Base-by-base conservation (phyloP, 1,139 yeast genomes). In the Oligophagozyma castellii region DNA sequence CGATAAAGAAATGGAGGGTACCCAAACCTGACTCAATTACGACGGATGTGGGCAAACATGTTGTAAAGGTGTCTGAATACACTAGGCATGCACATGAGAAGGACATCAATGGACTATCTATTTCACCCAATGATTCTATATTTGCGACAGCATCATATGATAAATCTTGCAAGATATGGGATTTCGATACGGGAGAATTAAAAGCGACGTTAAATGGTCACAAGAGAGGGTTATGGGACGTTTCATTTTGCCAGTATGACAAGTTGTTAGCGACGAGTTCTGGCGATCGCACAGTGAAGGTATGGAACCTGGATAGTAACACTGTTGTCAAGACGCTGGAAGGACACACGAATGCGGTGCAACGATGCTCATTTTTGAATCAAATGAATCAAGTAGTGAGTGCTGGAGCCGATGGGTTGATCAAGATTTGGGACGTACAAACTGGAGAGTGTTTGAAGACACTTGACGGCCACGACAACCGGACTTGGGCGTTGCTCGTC, bases 111-210 rank as follows among this genome's bases (percentile, higher is more conserved):
- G 70, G 92, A 3, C 59, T 92, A 29, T 95, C 83, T 39, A 64
- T 89, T 2, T 67, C 95, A 5, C 94, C 95, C 8, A 84, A 86
- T 46, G 93, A 89, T 54, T 78, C 76, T 39, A 63, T 65, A 36
- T 73, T 89, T 47, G 96, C 95, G 1, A 78, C 95, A 4, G 96
- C 95, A 2, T 80, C 95, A n/a, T 93, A 80, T 53, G 99, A 89
- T 52, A 80, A 86, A 46, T 67, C 86, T 3, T 92, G 79, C 37
- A 89, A 92, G 52, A 59, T 89, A 4, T 92, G 96, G 96, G 75
- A 79, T 46, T 48, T 71, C 20, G 77, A 72, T 24, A 59, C 70
- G 10, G 96, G 98, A 31, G 95, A 89, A 53, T 70, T 78, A 3
- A 59, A 79, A 11, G 95, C 94, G 5, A 66, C 89, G 4, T 60